These are phyloP conservation scores for Ustilago crameri DNA, from an alignment of 1,284 basidiomycete genomes.

Conservation along the genomic window DNA sequence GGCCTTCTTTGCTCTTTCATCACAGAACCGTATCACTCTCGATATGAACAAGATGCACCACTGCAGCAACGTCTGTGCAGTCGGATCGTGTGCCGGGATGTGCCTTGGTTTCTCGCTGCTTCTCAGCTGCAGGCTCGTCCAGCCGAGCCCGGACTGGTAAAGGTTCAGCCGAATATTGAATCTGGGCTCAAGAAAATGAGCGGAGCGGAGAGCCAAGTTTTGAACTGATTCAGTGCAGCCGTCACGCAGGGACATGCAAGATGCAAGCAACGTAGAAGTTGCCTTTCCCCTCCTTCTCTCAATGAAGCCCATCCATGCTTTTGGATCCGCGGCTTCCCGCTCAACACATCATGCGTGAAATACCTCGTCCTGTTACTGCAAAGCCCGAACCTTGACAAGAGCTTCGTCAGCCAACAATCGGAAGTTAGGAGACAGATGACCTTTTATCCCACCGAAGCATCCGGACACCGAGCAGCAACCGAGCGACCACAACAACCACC, in stretches of 20 bases:
- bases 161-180: too few species aligned
- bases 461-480: too few species aligned
- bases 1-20: too few species aligned
- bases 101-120: too few species aligned
- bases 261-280: slow-evolving; percentile 38
- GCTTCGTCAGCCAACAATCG: too few species aligned
- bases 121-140: too few species aligned
- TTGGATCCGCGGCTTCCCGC: neutral
- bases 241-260: slow-evolving; percentile 8
- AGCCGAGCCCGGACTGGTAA: too few species aligned
- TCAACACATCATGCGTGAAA: neutral
- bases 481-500: too few species aligned
- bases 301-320: neutral
- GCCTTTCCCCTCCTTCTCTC: slow-evolving; percentile 1
- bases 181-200: neutral
- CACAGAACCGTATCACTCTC: too few species aligned
- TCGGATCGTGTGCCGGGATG: neutral
- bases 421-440: too few species aligned
- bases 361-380: neutral
- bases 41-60: neutral
- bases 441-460: too few species aligned
- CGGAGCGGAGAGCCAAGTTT: slow-evolving; percentile 8
- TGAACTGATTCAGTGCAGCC: neutral
- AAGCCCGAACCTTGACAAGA: too few species aligned
- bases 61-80: slow-evolving; percentile 11